Evolutionary conservation across 768 basidiomycete genomes (phyloP).

Genomic region (Mycena rosella): DNA sequence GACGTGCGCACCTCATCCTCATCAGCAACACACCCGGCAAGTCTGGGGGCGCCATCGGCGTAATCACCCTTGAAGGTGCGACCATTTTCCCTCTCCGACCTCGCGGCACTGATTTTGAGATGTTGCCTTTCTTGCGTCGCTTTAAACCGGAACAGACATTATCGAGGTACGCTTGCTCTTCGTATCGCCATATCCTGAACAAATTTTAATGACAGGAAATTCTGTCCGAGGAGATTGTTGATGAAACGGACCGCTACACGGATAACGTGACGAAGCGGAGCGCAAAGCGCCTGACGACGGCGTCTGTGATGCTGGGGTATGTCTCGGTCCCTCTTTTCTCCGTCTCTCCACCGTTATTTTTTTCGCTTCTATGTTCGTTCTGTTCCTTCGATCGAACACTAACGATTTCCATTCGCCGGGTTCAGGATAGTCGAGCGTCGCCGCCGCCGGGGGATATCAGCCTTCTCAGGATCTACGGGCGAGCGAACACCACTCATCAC

Average conservation of each 20-base stretch:
- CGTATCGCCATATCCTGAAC: not conserved
- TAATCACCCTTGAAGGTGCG: conserved; percentile 88
- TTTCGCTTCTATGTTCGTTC: no score
- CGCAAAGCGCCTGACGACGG: conserved; percentile 79
- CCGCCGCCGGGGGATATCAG: conserved; percentile 45
- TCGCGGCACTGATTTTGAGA: not conserved
- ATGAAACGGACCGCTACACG: conserved; percentile 92
- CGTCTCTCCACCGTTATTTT: no score
- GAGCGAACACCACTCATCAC: conserved; percentile 53
- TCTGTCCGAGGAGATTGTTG: conserved; percentile 95
- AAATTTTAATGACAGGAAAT: conserved; percentile 75
- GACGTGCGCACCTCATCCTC: no score
- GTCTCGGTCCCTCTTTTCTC: conserved; percentile 35
- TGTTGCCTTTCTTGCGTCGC: conserved; percentile 47
- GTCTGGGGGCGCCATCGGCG: no score
- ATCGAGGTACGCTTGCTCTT: conserved; percentile 65
- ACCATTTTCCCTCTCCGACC: not conserved
- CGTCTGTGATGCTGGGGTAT: conserved; percentile 84
- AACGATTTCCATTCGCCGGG: not conserved
- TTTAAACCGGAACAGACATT: no score
- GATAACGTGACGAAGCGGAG: conserved; percentile 86
- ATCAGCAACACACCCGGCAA: no score
- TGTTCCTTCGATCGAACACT: no score
- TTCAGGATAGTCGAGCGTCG: conserved; percentile 69
- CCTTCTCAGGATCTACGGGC: conserved; percentile 20